Percentiles rank a stretch among this genome's conserved stretches.
These are phyloP conservation scores for Phellopilus nigrolimitatus DNA, from an alignment of 1,284 basidiomycete genomes.

Conservation along the genomic window DNA sequence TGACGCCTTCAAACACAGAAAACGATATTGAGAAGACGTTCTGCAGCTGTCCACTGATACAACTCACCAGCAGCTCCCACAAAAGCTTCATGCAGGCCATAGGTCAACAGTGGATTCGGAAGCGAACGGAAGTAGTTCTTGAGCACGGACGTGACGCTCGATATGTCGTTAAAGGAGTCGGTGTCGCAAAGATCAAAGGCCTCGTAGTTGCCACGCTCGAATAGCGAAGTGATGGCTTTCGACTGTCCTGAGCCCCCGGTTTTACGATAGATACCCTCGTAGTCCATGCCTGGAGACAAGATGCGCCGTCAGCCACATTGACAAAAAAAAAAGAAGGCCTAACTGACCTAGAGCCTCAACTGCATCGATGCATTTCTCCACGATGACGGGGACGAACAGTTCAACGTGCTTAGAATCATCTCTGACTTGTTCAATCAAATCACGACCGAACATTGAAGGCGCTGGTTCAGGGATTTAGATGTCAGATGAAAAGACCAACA, in stretches of 20 bases:
- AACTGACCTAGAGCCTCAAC: slow-evolving; percentile 78
- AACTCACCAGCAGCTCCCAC: slow-evolving; percentile 55
- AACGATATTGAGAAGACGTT: neutral
- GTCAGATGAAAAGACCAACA: neutral
- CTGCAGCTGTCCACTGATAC: neutral
- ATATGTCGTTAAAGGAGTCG: slow-evolving; percentile 95
- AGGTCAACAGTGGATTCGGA: slow-evolving; percentile 88
- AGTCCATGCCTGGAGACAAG: slow-evolving; percentile 64
- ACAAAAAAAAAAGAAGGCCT: slow-evolving; percentile 3
- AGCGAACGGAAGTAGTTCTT: slow-evolving; percentile 95
- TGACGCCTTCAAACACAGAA: slow-evolving; percentile 33
- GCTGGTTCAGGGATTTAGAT: slow-evolving; percentile 38
- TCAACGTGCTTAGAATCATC: slow-evolving; percentile 63
- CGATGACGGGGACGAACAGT: slow-evolving; percentile 76
- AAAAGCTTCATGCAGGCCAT: slow-evolving; percentile 88
- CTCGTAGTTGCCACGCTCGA: slow-evolving; percentile 87
- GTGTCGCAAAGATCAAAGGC: slow-evolving; percentile 85
- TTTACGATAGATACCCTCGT: slow-evolving; percentile 97
- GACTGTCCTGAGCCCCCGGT: slow-evolving; percentile 91
- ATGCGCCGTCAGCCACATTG: slow-evolving; percentile 1
- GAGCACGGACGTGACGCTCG: slow-evolving; percentile 92
- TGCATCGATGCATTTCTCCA: slow-evolving; percentile 92
- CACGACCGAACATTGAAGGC: slow-evolving; percentile 88
- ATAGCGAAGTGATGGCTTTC: slow-evolving; percentile 90
- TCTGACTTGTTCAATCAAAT: slow-evolving; percentile 78